These are phyloP conservation scores for Batkoa obscura DNA, from an alignment of 371 early-diverging fungal species.

Conservation along the genomic window DNA sequence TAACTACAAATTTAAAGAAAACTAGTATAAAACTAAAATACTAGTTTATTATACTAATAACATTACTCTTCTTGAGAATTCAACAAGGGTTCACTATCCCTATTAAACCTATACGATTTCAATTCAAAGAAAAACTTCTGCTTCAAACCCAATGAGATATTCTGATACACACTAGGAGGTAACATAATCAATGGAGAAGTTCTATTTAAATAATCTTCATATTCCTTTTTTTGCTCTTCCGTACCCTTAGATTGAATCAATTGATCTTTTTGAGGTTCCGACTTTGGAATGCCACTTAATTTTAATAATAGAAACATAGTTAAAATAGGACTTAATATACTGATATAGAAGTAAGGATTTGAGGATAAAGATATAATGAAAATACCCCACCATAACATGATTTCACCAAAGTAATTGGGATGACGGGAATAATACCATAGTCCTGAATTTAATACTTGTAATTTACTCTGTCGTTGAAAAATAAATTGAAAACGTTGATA, in stretches of 20 bases:
- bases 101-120: neutral
- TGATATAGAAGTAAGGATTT: too few relatives aligned
- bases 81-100: too few relatives aligned
- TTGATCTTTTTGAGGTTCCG: constrained; percentile 4
- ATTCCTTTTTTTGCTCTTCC: too few relatives aligned
- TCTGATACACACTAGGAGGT: neutral
- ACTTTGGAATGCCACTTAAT: constrained; percentile 9
- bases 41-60: too few relatives aligned
- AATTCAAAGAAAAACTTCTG: neutral
- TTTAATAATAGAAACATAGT: constrained; percentile 11
- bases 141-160: neutral
- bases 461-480: neutral
- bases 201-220: neutral
- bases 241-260: too few relatives aligned
- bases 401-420: constrained; percentile 10
- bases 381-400: constrained; percentile 2
- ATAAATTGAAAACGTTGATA: neutral
- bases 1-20: too few relatives aligned
- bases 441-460: constrained; percentile 3
- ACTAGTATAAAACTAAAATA: too few relatives aligned
- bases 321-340: constrained; percentile 13
- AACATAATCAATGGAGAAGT: neutral
- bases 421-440: constrained; percentile 9
- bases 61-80: too few relatives aligned
- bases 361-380: neutral